These are phyloP conservation scores for Trichoderma semiorbis DNA, from an alignment of 2,329 filamentous ascomycete species.

Conservation along the genomic window DNA sequence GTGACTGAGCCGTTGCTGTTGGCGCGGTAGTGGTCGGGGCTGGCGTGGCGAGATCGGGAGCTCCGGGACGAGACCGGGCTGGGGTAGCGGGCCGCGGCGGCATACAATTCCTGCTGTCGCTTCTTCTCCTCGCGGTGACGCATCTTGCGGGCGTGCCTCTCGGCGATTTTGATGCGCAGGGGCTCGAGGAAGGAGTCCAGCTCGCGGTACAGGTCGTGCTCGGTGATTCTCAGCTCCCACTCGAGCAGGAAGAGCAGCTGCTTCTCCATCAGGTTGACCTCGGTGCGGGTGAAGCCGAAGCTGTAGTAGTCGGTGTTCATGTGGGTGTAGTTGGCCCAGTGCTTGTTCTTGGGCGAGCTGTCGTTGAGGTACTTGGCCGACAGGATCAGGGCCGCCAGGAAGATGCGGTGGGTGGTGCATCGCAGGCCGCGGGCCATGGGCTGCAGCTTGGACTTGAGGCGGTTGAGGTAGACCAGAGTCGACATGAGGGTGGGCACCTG, in stretches of 20 bases:
- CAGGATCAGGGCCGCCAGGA: constrained; percentile 79
- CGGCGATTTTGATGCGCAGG: constrained; percentile 62
- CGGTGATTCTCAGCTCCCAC: constrained; percentile 85
- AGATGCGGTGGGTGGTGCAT: constrained; percentile 97
- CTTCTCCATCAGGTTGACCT: constrained; percentile 99
- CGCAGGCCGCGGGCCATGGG: constrained; percentile 93
- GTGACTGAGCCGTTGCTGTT: constrained; percentile 38
- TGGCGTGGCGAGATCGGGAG: constrained; percentile 40
- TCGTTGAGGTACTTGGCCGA: constrained; percentile 98
- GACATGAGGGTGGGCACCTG: constrained; percentile 98
- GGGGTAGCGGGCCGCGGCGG: constrained; percentile 38
- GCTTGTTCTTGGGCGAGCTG: constrained; percentile 99
- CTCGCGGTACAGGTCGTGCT: constrained; percentile 82
- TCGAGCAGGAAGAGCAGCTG: constrained; percentile 92
- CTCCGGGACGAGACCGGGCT: constrained; percentile 45
- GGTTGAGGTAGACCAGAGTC: constrained; percentile 85
- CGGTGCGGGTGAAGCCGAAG: constrained; percentile 90
- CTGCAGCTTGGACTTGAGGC: constrained; percentile 79
- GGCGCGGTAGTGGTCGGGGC: constrained; percentile 40
- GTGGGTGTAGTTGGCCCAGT: constrained; percentile 92
- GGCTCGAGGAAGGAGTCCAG: constrained; percentile 86
- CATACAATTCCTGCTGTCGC: constrained; percentile 37
- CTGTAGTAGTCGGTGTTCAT: constrained; percentile 62
- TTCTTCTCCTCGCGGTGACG: constrained; percentile 47
- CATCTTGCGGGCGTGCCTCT: constrained; percentile 49